phyloP scores from a whole-genome alignment of 2,329 filamentous ascomycete genomes.

The Pseudogymnoascus sp. region DNA sequence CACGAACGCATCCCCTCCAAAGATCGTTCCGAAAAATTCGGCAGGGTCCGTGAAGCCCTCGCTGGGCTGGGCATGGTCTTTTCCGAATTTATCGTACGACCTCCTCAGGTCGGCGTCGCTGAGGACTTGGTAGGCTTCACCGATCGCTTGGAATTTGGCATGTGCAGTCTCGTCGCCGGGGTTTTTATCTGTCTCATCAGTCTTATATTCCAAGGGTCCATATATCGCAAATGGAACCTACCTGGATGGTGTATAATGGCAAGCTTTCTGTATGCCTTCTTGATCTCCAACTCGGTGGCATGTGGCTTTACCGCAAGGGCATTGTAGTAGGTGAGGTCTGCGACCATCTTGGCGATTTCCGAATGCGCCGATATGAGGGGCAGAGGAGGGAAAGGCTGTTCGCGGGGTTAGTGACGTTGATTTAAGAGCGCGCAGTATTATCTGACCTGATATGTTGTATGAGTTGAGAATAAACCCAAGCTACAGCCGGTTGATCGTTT shows the following conservation, averaged over 20 bases:
- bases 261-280: constrained; percentile 91
- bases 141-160: constrained; percentile 85
- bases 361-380: constrained; percentile 3
- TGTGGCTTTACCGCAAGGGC: constrained; percentile 75
- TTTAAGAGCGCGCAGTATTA: neutral
- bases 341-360: constrained; percentile 54
- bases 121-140: constrained; percentile 69
- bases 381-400: neutral
- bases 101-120: constrained; percentile 80
- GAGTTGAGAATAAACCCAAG: neutral
- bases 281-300: constrained; percentile 86
- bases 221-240: constrained; percentile 12
- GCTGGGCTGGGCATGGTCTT: constrained; percentile 83
- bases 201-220: constrained; percentile 12
- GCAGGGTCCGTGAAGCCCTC: constrained; percentile 92
- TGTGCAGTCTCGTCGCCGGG: constrained; percentile 91
- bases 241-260: constrained; percentile 76
- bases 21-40: constrained; percentile 98
- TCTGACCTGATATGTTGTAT: neutral
- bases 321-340: constrained; percentile 84
- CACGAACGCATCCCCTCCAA: constrained; percentile 89
- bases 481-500: neutral
- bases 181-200: constrained; percentile 70
- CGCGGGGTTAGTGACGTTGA: neutral
- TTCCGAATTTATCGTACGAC: constrained; percentile 94